Percentiles rank a stretch among this genome's conserved stretches.
Evolutionary conservation across 208 protist genomes (phyloP).

Genomic region (Naegleria lovaniensis): DNA sequence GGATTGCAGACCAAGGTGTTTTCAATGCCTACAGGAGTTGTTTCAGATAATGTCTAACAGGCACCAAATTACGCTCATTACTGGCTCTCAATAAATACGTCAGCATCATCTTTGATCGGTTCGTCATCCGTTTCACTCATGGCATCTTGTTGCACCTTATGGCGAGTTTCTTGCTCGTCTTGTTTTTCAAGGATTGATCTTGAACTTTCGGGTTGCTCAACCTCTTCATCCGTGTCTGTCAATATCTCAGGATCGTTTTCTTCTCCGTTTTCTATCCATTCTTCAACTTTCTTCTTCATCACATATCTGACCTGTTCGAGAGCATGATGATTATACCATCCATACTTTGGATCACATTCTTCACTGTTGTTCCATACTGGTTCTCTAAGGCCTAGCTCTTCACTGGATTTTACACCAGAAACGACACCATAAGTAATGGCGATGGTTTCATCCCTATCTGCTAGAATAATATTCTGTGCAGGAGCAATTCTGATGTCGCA

Average conservation of each 20-base stretch:
- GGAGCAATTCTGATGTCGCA: not conserved
- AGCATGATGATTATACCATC: conserved; percentile 3
- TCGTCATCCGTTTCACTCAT: too few relatives aligned
- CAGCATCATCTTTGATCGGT: too few relatives aligned
- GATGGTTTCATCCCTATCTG: not conserved
- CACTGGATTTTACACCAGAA: not conserved
- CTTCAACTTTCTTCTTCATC: conserved; percentile 8
- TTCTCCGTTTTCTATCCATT: not conserved
- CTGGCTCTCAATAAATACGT: too few relatives aligned
- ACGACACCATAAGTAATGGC: not conserved
- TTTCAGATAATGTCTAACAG: not conserved
- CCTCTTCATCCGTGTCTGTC: not conserved
- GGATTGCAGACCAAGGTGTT: not conserved
- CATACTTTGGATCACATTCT: not conserved
- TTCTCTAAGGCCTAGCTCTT: not conserved
- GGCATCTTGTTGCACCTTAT: too few relatives aligned
- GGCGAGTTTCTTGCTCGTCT: too few relatives aligned
- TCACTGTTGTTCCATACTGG: not conserved
- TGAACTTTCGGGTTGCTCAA: not conserved
- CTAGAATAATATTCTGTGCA: not conserved
- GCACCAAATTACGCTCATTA: too few relatives aligned
- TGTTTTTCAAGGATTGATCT: too few relatives aligned
- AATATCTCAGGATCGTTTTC: not conserved
- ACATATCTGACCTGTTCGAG: not conserved
- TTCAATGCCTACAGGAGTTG: not conserved